Conservation (phyloP, 768 basidiomycete species). For the Serendipita vermifera region DNA sequence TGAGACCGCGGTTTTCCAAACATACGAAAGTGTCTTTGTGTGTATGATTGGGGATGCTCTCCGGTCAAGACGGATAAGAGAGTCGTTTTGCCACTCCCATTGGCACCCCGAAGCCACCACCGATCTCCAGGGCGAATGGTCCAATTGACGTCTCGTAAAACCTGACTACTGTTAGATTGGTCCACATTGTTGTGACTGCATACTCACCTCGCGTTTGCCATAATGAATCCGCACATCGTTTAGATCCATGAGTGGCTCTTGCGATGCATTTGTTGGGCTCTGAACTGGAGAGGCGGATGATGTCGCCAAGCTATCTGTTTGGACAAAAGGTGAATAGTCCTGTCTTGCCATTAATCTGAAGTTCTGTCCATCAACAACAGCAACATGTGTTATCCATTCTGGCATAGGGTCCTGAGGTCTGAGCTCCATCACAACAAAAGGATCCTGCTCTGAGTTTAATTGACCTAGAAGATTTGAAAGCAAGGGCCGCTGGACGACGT, state of each 20-base stretch:
- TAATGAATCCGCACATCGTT: conserved; percentile 60
- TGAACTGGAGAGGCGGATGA: no score
- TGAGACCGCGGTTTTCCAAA: conserved; percentile 49
- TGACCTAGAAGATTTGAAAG: conserved; percentile 43
- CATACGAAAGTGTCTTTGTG: conserved; percentile 45
- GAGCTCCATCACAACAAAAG: conserved; percentile 53
- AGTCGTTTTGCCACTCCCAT: conserved; percentile 94
- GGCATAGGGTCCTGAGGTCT: conserved; percentile 61
- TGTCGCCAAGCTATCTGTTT: no score
- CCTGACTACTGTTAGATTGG: conserved; percentile 30
- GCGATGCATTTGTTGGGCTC: no score
- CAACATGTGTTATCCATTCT: conserved; percentile 58
- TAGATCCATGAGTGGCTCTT: no score
- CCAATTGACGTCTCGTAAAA: conserved; percentile 72
- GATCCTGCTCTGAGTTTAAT: conserved; percentile 36
- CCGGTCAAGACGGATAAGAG: conserved; percentile 81
- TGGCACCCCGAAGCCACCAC: conserved; percentile 83
- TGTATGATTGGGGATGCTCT: conserved; percentile 91
- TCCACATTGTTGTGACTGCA: no score
- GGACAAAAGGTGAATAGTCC: not conserved
- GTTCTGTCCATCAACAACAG: conserved; percentile 35
- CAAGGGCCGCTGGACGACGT: conserved; percentile 42
- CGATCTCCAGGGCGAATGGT: conserved; percentile 65
- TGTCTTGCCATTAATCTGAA: conserved; percentile 28
- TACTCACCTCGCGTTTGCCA: conserved; percentile 42